Percentiles rank a stretch among this genome's conserved stretches.
phyloP scores from a whole-genome alignment of 495 filamentous ascomycete genomes.

The Neurospora hispaniola region DNA sequence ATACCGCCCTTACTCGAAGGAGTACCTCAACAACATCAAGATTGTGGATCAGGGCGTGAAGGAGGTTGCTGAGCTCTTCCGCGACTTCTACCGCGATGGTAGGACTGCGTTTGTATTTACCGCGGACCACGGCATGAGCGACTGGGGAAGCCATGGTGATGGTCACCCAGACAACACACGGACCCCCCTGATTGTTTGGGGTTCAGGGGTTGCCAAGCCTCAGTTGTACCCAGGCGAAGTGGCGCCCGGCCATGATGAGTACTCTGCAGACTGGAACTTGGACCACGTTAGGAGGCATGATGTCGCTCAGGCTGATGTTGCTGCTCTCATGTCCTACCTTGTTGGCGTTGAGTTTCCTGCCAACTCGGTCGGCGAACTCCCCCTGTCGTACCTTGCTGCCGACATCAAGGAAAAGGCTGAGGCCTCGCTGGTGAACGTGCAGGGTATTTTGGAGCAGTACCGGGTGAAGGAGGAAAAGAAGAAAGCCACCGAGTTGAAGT shows the following conservation, averaged over 20 bases:
- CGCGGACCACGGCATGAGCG: slow-evolving; percentile 97
- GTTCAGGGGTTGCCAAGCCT: slow-evolving; percentile 80
- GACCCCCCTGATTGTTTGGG: slow-evolving; percentile 90
- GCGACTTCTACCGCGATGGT: slow-evolving; percentile 84
- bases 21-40: slow-evolving; percentile 92
- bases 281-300: slow-evolving; percentile 75
- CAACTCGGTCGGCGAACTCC: slow-evolving; percentile 92
- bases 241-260: slow-evolving; percentile 80
- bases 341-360: slow-evolving; percentile 83
- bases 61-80: slow-evolving; percentile 69
- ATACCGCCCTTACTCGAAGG: slow-evolving; percentile 84
- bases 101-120: slow-evolving; percentile 96
- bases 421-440: slow-evolving; percentile 77
- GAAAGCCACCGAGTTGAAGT: slow-evolving; percentile 60
- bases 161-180: slow-evolving; percentile 96
- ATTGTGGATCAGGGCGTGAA: slow-evolving; percentile 82
- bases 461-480: slow-evolving; percentile 88
- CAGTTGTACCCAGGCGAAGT: slow-evolving; percentile 38
- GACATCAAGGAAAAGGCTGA: slow-evolving; percentile 66
- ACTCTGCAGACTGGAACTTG: slow-evolving; percentile 82
- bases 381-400: slow-evolving; percentile 68
- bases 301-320: slow-evolving; percentile 90
- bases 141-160: slow-evolving; percentile 96
- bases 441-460: slow-evolving; percentile 93
- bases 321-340: slow-evolving; percentile 94